Conservation (phyloP, 2,329 filamentous ascomycete species). For the Ampelomyces quisqualis region DNA sequence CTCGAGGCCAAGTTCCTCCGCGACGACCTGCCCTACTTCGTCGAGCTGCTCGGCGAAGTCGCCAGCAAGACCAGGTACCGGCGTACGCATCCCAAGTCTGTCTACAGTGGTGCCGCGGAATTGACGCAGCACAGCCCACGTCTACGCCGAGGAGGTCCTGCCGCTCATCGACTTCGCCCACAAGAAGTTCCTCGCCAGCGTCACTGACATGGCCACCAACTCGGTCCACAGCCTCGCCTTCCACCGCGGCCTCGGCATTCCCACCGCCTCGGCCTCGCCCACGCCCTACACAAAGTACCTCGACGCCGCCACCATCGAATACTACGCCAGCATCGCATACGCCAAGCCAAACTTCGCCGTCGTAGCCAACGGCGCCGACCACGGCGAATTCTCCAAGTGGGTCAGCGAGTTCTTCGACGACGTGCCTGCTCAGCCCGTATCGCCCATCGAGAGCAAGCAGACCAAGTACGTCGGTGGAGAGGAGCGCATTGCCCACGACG, state of each 20-base stretch:
- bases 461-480: conserved; percentile 94
- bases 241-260: conserved; percentile 85
- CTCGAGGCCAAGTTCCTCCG: conserved; percentile 93
- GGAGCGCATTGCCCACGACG: conserved; percentile 76
- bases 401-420: conserved; percentile 87
- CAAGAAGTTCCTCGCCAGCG: conserved; percentile 64
- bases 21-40: conserved; percentile 95
- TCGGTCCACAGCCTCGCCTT: conserved; percentile 84
- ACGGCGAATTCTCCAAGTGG: conserved; percentile 80
- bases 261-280: conserved; percentile 70
- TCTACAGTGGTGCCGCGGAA: conserved; percentile 4
- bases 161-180: conserved; percentile 75
- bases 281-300: conserved; percentile 78
- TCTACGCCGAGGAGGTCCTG: conserved; percentile 86
- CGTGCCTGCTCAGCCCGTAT: conserved; percentile 54
- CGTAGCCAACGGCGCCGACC: conserved; percentile 82
- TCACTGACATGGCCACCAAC: conserved; percentile 74
- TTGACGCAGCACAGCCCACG: conserved; percentile 63
- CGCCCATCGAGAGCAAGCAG: conserved; percentile 59
- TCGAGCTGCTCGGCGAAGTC: conserved; percentile 92
- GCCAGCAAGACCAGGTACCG: conserved; percentile 84
- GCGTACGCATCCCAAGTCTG: conserved; percentile 48
- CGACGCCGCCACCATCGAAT: conserved; percentile 69
- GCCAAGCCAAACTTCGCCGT: conserved; percentile 88
- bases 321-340: conserved; percentile 78